A percentile compares a stretch with the other conserved stretches of the same genome.
Conservation (phyloP, 768 basidiomycete species). For the Glaciozyma martinii region DNA sequence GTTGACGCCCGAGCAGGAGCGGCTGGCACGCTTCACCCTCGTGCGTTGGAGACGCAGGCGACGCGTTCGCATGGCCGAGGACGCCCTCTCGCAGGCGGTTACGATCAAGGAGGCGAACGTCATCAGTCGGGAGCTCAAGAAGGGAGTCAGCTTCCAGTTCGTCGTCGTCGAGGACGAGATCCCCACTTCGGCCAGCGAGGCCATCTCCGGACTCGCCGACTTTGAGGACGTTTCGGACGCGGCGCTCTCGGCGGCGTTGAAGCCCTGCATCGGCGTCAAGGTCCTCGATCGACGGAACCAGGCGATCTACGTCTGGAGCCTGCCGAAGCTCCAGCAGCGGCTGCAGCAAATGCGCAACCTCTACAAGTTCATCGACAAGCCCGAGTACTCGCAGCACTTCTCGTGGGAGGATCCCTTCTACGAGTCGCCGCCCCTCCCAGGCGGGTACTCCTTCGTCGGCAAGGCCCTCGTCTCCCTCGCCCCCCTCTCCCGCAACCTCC, state of each 20-base stretch:
- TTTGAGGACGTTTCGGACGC: conserved; percentile 90
- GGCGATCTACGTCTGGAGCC: conserved; percentile 84
- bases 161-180: conserved; percentile 75
- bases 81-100: conserved; percentile 71
- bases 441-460: conserved; percentile 82
- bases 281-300: conserved; percentile 79
- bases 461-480: conserved; percentile 73
- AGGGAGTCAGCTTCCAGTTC: conserved; percentile 86
- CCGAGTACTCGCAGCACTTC: conserved; percentile 89
- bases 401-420: conserved; percentile 88
- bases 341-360: conserved; percentile 88
- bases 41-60: conserved; percentile 76
- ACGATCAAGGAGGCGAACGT: conserved; percentile 89
- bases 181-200: conserved; percentile 73
- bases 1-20: conserved; percentile 15
- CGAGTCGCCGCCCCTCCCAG: conserved; percentile 58
- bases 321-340: conserved; percentile 78
- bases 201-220: conserved; percentile 75
- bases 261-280: conserved; percentile 80
- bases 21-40: conserved; percentile 46
- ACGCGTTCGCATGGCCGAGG: conserved; percentile 86
- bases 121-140: conserved; percentile 76
- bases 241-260: conserved; percentile 58
- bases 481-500: conserved; percentile 55
- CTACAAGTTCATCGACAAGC: conserved; percentile 78